Percentiles rank a stretch among this genome's conserved stretches.
phyloP scores from a whole-genome alignment of 2,329 filamentous ascomycete species.

The Colletotrichum sp. region DNA sequence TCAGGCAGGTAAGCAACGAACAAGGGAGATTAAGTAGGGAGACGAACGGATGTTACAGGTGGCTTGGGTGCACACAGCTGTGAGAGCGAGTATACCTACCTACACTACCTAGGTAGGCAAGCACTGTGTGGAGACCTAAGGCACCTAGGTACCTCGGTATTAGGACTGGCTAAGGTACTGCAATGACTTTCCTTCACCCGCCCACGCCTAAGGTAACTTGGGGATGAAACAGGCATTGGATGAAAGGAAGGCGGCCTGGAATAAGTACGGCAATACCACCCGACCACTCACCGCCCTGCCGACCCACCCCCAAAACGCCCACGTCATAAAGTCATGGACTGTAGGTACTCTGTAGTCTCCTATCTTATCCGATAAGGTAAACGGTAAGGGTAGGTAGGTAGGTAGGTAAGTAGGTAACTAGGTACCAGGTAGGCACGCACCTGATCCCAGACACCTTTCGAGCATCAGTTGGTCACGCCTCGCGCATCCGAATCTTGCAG shows the following conservation, averaged over 20 bases:
- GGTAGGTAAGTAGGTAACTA: not conserved
- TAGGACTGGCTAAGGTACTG: no score
- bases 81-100: no score
- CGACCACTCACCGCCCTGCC: not conserved
- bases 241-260: not conserved
- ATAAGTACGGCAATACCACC: not conserved
- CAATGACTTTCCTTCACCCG: not conserved
- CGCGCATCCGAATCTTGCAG: not conserved
- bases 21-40: not conserved
- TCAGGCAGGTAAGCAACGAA: not conserved
- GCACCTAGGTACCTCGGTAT: no score
- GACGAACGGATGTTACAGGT: not conserved
- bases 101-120: no score
- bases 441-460: not conserved
- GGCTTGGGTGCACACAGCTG: not conserved
- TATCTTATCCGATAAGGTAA: not conserved
- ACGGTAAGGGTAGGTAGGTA: not conserved
- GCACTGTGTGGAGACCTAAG: not conserved
- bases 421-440: not conserved
- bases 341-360: not conserved
- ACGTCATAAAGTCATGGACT: not conserved
- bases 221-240: not conserved
- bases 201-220: not conserved
- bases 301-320: not conserved
- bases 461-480: not conserved